A percentile compares a stretch with the other conserved stretches of the same genome.
These are phyloP conservation scores for Tilletia setariae DNA, from an alignment of 1,284 basidiomycete species.

Conservation along the genomic window DNA sequence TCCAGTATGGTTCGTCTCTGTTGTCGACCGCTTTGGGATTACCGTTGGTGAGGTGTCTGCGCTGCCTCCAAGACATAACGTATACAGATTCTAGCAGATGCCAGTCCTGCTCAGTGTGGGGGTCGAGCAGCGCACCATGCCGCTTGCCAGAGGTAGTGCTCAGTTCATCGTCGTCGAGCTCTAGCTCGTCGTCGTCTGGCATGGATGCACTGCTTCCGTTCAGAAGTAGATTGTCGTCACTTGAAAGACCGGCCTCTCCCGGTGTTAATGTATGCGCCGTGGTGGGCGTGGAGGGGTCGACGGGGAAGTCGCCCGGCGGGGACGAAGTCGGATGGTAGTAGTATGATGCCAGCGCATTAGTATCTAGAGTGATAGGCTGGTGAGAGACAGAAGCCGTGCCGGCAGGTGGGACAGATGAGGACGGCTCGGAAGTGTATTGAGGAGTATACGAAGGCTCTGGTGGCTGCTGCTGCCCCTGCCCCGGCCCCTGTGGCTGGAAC, in stretches of 20 bases:
- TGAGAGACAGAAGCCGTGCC: slow-evolving; percentile 2
- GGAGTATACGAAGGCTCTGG: not conserved
- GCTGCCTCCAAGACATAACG: slow-evolving; percentile 57
- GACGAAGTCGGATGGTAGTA: not conserved
- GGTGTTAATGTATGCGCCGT: not conserved
- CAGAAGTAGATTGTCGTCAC: not conserved
- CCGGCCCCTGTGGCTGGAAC: not conserved
- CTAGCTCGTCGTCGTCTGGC: slow-evolving; percentile 21
- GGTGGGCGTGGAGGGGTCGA: slow-evolving; percentile 9
- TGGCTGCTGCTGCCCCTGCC: not conserved
- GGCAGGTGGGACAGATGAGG: not conserved
- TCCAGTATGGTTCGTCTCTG: slow-evolving; percentile 65
- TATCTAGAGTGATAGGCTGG: not conserved
- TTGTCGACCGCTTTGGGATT: slow-evolving; percentile 69
- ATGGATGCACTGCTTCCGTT: not conserved
- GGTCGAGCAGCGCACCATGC: slow-evolving; percentile 47
- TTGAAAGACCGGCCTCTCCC: not conserved
- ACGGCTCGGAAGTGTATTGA: no score
- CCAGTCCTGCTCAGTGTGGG: slow-evolving; percentile 40
- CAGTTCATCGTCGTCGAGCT: slow-evolving; percentile 35
- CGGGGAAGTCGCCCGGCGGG: not conserved
- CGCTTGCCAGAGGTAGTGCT: slow-evolving; percentile 44
- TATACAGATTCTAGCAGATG: slow-evolving; percentile 34
- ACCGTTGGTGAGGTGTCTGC: slow-evolving; percentile 80
- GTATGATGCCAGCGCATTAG: slow-evolving; percentile 8